Evolutionary conservation across 148 eudicot species (phyloP), one percentile per base, ranked within the genome.

Genomic region (Salicornia ramosissima): DNA sequence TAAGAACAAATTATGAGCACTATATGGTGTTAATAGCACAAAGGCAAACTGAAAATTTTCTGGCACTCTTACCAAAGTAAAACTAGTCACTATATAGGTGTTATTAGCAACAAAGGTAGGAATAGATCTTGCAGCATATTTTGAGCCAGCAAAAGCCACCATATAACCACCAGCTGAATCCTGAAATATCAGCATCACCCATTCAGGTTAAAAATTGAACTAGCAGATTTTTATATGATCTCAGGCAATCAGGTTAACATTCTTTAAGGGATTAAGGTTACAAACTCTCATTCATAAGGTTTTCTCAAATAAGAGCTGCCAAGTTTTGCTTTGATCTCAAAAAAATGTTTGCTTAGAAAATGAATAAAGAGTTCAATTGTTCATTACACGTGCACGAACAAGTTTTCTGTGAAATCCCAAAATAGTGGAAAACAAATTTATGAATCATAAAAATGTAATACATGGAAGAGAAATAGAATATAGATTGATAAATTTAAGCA

Each of bases 81-180:
- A 95, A 75, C 96, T 86, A 77, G 96, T 91, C 29, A 95, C 97
- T 13, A 75, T 80, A 72, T 68, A 80, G 59, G 88, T 71, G 65
- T 75, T 68, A 73, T 91, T 87, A 65, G 91, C 90, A 62, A 95
- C 90, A 68, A 95, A 91, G 40, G 87, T 87, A 64, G 97, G 96
- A 69, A 70, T 49, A 45, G 99, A 95, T 71, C 96, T 86, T 22
- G 99, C 97, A 71, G 97, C 99, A 71, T 89, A 95, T 75, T 83
- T 95, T 59, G 87, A 81, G 64, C 99, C 99, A 72, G 96, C 91
- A 87, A 95, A 95, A 71, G 97, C 99, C 59, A 86, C 96, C 97
- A 95, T 91, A 75, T 77, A 89, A 24, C 94, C 96, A 78, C 96
- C 97, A 59, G 34, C 29, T 43, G 84, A 69, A 66, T 82, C 91